Base-by-base conservation (phyloP, 768 basidiomycete genomes). In the Cubamyces lactineus region DNA sequence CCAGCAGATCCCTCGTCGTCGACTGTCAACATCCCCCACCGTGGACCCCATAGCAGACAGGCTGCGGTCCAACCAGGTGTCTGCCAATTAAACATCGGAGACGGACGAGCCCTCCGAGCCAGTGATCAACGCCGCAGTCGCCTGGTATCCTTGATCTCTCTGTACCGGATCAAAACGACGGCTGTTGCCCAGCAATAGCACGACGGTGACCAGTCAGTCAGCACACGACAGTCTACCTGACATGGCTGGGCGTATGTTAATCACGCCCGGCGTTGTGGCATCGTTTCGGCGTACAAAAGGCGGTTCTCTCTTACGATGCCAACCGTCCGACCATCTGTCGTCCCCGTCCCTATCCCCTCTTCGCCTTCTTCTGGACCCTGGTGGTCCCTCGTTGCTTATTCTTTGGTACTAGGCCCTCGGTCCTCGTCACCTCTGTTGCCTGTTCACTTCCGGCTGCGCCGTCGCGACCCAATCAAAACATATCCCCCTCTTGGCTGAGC, bases 341-440 rank as follows among this genome's bases (percentile, higher is more conserved):
- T 48, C 52, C 43, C 23, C 45, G 19, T 34, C 16, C 43, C 38
- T 26, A 43, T 26, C 41, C 21, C 53, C 46, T 47, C 47, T 47
- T 50, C 43, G 38, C 39, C 26, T 52, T 48, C 46, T 21, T 39
- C 43, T 46, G 59, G 65, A 42, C 65, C 67, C 67, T 48, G 67
- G 67, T 62, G 67, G 67, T 66, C 59, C 52, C 45, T 19, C 42
- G 24, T 39, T 55, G 19, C 53, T 50, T 48, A 41, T 50, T 34
- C 38, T 30, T 19, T 15, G 9, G 43, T 34, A 4, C 34, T 34
- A 6, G 34, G 5, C 11, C 34, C 11, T 34, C 34, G 34, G 34
- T 34, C 34, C 34, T 34, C 34, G 34, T 34, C 34, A 34, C 9
- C 9, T 6, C 34, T 34, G 11, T 34, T 34, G 34, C 34, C 9